Evolutionary conservation across 2,329 filamentous ascomycete genomes (phyloP), one percentile per base, ranked within the genome.

Genomic region (Emericellopsis cladophorae): DNA sequence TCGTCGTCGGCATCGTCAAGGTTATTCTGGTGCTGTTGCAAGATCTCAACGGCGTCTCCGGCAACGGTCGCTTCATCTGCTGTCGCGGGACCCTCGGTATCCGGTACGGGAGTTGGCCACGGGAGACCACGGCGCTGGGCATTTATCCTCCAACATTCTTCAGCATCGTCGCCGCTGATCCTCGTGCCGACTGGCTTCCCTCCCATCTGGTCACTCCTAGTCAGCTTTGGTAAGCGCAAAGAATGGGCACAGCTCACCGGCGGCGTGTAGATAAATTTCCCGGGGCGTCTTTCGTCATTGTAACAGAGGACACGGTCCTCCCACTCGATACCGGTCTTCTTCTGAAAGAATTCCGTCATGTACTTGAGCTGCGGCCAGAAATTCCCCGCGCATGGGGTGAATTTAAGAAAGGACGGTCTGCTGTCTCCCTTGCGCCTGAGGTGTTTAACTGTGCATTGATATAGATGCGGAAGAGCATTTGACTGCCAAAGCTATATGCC

Each of bases 401-500:
- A 60, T 0, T 63, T 59, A 43, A 64, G 49, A 31, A 60, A 60
- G 4, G 49, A 55, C 7, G 64, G 54, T 15, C 58, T 54, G 6
- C 47, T 51, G 43, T 60, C 59, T 7, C 58, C 55, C 7, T 57
- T 64, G 41, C 58, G 62, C 40, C 64, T 64, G 49, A 63, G 65
- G 47, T 63, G 65, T 41, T 73, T 74, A 37, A 67, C 68, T 7
- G 72, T 72, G 36, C 76, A 73, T 47, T 69, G 72, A 59, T 85
- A 88, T 0, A 73, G 68, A 44, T 62, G 65, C 0, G 80, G 80
- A 12, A 61, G 58, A 10, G 68, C 61, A 44, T 75, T 67, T 5
- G 79, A 81, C 55, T 86, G 76, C 61, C 77, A 84, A 39, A 89
- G 66, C 80, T 87, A 46, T 7, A 5, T 2, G 10, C 1, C 9